Evolutionary conservation across 257 asterid species (phyloP).

Genomic region (Solanum bukasovii): DNA sequence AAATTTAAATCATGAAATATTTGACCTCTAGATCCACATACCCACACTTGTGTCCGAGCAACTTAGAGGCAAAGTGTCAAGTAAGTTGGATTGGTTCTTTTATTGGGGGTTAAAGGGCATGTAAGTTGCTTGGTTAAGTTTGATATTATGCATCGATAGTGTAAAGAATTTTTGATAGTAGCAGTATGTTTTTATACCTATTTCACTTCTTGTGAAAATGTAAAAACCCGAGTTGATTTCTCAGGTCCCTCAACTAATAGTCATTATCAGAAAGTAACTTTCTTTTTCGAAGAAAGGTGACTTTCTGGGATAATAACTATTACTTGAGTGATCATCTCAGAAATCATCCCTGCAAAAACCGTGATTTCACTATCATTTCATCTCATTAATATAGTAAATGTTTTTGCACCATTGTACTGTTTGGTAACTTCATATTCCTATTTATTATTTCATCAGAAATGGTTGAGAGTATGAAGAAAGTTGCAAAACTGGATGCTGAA

Average conservation of each 20-base stretch:
- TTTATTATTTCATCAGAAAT: conserved; percentile 33
- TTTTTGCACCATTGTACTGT: not conserved
- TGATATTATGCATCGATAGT: not conserved
- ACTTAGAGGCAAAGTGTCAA: not conserved
- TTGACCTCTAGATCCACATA: not conserved
- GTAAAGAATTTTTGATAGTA: not conserved
- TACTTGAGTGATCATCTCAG: not conserved
- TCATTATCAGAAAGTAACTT: not conserved
- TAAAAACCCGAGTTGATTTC: not conserved
- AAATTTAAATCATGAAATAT: not conserved
- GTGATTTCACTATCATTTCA: no score
- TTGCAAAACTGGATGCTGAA: conserved; percentile 75
- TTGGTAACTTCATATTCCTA: not conserved
- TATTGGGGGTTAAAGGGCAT: not conserved
- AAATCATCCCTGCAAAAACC: not conserved
- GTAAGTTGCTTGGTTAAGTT: not conserved
- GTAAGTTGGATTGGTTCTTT: not conserved
- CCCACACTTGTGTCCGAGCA: not conserved
- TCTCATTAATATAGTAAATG: not conserved
- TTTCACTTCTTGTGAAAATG: not conserved
- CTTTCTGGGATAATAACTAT: not conserved
- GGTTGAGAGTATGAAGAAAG: conserved; percentile 79
- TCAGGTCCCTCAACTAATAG: not conserved
- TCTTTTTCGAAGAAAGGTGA: not conserved
- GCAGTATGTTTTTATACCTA: not conserved